phyloP scores from a whole-genome alignment of 176 grass and related monocot genomes.

The Elaeis guineensis region DNA sequence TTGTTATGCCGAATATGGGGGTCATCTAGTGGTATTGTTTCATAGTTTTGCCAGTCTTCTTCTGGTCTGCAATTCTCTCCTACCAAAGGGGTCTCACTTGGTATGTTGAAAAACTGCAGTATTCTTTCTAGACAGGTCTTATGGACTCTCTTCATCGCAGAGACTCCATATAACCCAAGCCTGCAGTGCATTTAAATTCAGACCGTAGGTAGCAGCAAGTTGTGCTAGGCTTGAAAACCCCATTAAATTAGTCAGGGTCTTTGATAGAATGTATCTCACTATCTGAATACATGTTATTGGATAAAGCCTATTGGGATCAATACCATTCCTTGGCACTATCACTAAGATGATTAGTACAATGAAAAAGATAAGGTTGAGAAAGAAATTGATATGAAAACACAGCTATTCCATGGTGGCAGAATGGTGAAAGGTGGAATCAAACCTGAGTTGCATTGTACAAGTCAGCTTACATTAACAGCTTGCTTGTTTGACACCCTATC shows the following conservation, averaged over 20 bases:
- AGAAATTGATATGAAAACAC: slow-evolving; percentile 75
- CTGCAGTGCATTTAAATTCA: slow-evolving; percentile 79
- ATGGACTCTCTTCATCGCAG: slow-evolving; percentile 76
- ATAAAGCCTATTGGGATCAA: slow-evolving; percentile 66
- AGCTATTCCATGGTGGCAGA: slow-evolving; percentile 84
- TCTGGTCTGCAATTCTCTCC: slow-evolving; percentile 43
- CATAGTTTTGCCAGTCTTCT: slow-evolving; percentile 47
- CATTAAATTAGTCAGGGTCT: background rate
- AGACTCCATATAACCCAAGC: slow-evolving; percentile 91
- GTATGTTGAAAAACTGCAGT: slow-evolving; percentile 57
- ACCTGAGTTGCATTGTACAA: too few species aligned
- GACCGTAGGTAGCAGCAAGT: slow-evolving; percentile 66
- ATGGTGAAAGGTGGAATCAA: slow-evolving; percentile 53
- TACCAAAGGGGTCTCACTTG: slow-evolving; percentile 57
- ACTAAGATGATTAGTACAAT: slow-evolving; percentile 53
- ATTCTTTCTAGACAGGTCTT: slow-evolving; percentile 94
- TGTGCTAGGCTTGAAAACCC: slow-evolving; percentile 55
- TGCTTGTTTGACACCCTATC: too few species aligned
- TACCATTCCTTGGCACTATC: slow-evolving; percentile 41
- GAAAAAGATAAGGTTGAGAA: slow-evolving; percentile 74
- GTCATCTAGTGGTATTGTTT: slow-evolving; percentile 53
- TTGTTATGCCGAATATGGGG: slow-evolving; percentile 52
- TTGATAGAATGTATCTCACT: too few species aligned
- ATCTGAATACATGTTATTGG: background rate
- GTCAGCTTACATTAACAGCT: too few species aligned